Base-by-base conservation (phyloP, 306 rosid species). In the Ammopiptanthus mongolicus region DNA sequence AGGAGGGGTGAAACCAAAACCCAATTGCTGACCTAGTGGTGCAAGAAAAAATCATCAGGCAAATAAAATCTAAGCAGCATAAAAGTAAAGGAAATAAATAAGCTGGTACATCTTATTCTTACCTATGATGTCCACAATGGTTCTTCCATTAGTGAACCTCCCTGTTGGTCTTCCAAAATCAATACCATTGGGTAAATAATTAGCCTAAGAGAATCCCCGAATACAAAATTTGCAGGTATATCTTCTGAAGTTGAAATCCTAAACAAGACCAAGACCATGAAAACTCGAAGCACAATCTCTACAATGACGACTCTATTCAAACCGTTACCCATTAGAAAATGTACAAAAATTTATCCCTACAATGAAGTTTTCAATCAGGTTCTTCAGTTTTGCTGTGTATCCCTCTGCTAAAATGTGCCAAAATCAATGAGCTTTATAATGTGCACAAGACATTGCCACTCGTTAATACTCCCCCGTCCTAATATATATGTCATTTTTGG, bases 111-210 rank as follows among this genome's bases (percentile, higher is more conserved):
- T 68, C 84, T 83, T 80, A 78, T n/a, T n/a, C n/a, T n/a, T n/a
- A n/a, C 97, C 92, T 75, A 87, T 14, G 44, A 92, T 84, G 73
- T 92, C 92, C 5, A 74, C 36, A 23, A 84, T 76, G 57, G 94
- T 92, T 88, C 92, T 86, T 67, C 92, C 92, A 74, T 90, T 90
- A n/a, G 94, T 90, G 81, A 65, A 92, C 57, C 94, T 58, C 12
- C 98, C 92, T 0, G 92, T 90, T 14, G 96, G 96, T 67, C 4
- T 37, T 56, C 94, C 94, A 31, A 88, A 86, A 87, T 92, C 92
- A 47, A 92, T 84, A 9, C 93, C 96, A 41, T 82, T 80, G 6
- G 97, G 97, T 8, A 51, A 12, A 67, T 39, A 84, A 55, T 88
- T 75, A 19, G 92, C 94, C 82, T 77, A 72, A 92, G 83, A 28